These are phyloP conservation scores for Pyrus bretschneideri DNA, from an alignment of 306 rosid species.

Conservation along the genomic window DNA sequence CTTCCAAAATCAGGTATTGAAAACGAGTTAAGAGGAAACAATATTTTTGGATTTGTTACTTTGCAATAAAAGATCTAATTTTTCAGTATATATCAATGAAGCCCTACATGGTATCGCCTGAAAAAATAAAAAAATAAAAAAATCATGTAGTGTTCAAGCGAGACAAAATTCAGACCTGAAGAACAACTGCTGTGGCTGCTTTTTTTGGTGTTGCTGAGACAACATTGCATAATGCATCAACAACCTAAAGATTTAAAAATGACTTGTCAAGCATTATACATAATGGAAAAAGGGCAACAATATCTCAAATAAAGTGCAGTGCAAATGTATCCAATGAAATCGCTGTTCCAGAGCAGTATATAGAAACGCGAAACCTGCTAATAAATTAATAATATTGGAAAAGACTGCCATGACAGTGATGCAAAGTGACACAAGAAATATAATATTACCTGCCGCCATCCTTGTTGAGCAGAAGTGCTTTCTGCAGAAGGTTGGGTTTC, in stretches of 20 bases:
- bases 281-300: background rate
- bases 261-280: background rate
- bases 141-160: constrained; percentile 7
- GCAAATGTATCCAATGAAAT: background rate
- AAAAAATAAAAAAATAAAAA: background rate
- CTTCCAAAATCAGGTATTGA: constrained; percentile 11
- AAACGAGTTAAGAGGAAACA: background rate
- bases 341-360: background rate
- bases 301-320: background rate
- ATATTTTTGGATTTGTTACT: background rate
- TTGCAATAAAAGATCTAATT: background rate
- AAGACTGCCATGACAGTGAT: background rate
- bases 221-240: constrained; percentile 94
- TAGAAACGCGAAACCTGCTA: background rate
- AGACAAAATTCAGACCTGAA: constrained; percentile 64
- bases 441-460: constrained; percentile 85
- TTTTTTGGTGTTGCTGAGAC: constrained; percentile 84
- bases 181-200: constrained; percentile 91
- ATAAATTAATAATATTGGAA: background rate
- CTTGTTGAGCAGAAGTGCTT: constrained; percentile 98
- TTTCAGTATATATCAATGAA: background rate
- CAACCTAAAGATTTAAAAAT: constrained; percentile 47
- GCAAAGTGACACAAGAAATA: constrained; percentile 11
- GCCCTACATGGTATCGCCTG: background rate
- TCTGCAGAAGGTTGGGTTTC: constrained; percentile 87